A percentile compares a stretch with the other conserved stretches of the same genome.
Evolutionary conservation across 176 grass and related monocot species (phyloP).

Genomic region (Bothriochloa decipiens): DNA sequence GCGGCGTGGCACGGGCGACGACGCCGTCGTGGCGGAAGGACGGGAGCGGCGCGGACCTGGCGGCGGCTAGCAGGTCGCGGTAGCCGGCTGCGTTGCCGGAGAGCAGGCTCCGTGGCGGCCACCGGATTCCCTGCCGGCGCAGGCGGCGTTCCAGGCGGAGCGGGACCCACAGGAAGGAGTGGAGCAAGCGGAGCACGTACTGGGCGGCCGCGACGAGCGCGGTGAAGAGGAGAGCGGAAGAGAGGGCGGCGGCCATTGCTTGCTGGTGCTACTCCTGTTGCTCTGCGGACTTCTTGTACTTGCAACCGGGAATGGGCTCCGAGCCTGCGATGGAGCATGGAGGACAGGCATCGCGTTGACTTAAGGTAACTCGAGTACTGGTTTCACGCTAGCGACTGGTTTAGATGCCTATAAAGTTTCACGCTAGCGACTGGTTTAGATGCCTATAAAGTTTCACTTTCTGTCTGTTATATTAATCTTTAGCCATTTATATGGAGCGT

Average conservation of each 20-base stretch:
- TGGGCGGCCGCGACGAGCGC: conserved; percentile 30
- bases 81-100: conserved; percentile 54
- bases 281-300: neutral
- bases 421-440: too few species aligned
- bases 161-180: conserved; percentile 59
- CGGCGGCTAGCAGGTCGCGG: conserved; percentile 32
- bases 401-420: too few species aligned
- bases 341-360: too few species aligned
- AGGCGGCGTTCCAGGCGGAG: conserved; percentile 47
- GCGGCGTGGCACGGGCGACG: conserved; percentile 57
- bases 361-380: too few species aligned
- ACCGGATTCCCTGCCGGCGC: conserved; percentile 53
- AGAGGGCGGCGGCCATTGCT: conserved; percentile 35
- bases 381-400: too few species aligned
- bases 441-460: too few species aligned
- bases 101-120: conserved; percentile 53
- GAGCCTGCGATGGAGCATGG: too few species aligned
- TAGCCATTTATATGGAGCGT: too few species aligned
- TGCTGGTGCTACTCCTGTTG: neutral
- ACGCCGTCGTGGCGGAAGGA: conserved; percentile 59
- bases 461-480: too few species aligned
- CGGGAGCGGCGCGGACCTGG: conserved; percentile 50
- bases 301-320: too few species aligned
- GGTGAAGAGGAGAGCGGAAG: conserved; percentile 3
- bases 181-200: conserved; percentile 35